These are phyloP conservation scores for Phytophthora macrochlamydospora DNA, from an alignment of 352 stramenopile genomes.

Conservation along the genomic window DNA sequence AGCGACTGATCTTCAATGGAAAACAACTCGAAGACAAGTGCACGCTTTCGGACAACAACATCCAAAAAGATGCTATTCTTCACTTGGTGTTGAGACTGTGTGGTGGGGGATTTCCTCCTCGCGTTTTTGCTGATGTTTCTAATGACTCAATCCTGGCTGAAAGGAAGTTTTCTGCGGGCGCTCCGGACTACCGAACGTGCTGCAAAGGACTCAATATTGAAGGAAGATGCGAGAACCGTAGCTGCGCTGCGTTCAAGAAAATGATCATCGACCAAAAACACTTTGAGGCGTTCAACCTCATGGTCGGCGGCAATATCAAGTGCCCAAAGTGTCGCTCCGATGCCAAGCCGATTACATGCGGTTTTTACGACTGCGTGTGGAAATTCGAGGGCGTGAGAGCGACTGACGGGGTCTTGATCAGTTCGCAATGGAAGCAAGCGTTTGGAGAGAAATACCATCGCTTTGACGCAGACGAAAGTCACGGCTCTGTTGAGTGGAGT, in stretches of 20 bases:
- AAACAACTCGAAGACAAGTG: too few relatives aligned
- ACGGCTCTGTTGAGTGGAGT: too few relatives aligned
- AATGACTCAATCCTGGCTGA: neutral
- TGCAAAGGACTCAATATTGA: neutral
- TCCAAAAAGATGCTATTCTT: too few relatives aligned
- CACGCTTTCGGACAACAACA: too few relatives aligned
- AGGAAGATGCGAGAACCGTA: neutral
- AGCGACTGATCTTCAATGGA: too few relatives aligned
- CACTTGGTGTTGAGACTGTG: neutral
- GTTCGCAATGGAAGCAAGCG: slow-evolving; percentile 24
- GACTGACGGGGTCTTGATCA: slow-evolving; percentile 7
- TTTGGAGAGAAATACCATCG: neutral
- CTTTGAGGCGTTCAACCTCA: slow-evolving; percentile 28
- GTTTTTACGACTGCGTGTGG: slow-evolving; percentile 38
- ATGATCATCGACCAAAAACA: neutral
- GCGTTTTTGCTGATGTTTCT: neutral
- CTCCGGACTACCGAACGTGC: neutral
- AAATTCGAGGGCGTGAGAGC: slow-evolving; percentile 30
- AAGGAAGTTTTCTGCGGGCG: neutral
- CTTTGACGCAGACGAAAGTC: neutral
- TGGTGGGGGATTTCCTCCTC: neutral
- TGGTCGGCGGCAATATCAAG: neutral
- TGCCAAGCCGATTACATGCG: slow-evolving; percentile 24
- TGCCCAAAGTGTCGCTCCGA: slow-evolving; percentile 22
- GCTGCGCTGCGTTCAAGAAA: neutral